Conservation (phyloP, 768 basidiomycete genomes). For the Psilocybe tampanensis region DNA sequence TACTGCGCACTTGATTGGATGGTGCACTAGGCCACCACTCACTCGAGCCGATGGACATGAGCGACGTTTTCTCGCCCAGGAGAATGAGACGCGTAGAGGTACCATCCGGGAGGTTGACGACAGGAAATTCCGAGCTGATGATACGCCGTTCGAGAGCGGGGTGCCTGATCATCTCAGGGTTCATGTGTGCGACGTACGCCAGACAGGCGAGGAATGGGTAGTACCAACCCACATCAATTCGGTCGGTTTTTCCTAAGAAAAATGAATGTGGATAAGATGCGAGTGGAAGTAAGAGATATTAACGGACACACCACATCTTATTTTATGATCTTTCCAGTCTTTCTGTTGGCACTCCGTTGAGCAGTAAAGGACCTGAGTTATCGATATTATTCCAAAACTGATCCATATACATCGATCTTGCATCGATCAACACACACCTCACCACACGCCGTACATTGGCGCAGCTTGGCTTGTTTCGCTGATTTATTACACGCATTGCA, state of each 20-base stretch:
- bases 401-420: neutral
- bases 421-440: neutral
- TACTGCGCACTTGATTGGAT: conserved; percentile 25
- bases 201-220: conserved; percentile 35
- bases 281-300: neutral
- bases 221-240: conserved; percentile 33
- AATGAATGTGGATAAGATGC: neutral
- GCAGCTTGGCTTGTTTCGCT: neutral
- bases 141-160: conserved; percentile 29
- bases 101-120: conserved; percentile 24
- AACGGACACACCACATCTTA: conserved; percentile 9
- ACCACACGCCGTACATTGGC: neutral
- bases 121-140: conserved; percentile 27
- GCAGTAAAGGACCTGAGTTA: conserved; percentile 15
- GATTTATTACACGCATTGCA: neutral
- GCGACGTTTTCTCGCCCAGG: conserved; percentile 26
- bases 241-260: conserved; percentile 34
- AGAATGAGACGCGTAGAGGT: conserved; percentile 28
- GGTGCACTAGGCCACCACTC: conserved; percentile 39
- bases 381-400: neutral
- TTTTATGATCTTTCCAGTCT: conserved; percentile 7
- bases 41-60: neutral
- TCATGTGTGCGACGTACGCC: conserved; percentile 21
- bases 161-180: conserved; percentile 20
- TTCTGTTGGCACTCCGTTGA: conserved; percentile 15